Percentiles rank a stretch among this genome's conserved stretches.
Evolutionary conservation across 768 basidiomycete genomes (phyloP).

Genomic region (Kwoniella shandongensis): DNA sequence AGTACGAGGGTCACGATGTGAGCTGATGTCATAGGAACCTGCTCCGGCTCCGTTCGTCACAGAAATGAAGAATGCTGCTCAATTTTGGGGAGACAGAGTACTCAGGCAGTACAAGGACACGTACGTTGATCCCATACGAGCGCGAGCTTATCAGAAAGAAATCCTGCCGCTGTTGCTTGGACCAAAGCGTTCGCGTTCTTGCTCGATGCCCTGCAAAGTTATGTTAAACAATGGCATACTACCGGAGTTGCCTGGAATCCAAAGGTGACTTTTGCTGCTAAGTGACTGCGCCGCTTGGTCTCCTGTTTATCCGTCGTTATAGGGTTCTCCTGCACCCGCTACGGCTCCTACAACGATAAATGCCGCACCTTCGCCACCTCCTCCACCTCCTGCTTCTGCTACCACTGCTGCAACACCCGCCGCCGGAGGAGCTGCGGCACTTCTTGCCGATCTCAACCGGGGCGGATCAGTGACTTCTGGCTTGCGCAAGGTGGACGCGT

Average conservation of each 20-base stretch:
- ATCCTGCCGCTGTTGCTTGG: constrained; percentile 86
- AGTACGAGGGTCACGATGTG: constrained; percentile 52
- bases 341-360: constrained; percentile 46
- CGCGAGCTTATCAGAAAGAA: constrained; percentile 61
- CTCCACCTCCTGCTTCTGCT: constrained; percentile 49
- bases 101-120: constrained; percentile 92
- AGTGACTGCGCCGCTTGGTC: neutral
- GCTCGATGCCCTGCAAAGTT: constrained; percentile 76
- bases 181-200: constrained; percentile 68
- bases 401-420: constrained; percentile 47
- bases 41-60: constrained; percentile 78
- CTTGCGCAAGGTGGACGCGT: constrained; percentile 88
- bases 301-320: neutral
- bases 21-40: constrained; percentile 58
- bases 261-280: constrained; percentile 64
- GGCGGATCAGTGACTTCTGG: constrained; percentile 88
- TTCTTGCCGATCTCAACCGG: constrained; percentile 87
- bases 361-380: constrained; percentile 56
- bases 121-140: constrained; percentile 57
- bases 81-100: constrained; percentile 85
- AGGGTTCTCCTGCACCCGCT: constrained; percentile 50
- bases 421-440: constrained; percentile 62
- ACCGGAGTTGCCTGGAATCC: constrained; percentile 88
- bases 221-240: constrained; percentile 79
- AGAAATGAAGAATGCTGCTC: constrained; percentile 79